Evolutionary conservation across 176 grass and related monocot genomes (phyloP).

Genomic region (Oryza meridionalis): DNA sequence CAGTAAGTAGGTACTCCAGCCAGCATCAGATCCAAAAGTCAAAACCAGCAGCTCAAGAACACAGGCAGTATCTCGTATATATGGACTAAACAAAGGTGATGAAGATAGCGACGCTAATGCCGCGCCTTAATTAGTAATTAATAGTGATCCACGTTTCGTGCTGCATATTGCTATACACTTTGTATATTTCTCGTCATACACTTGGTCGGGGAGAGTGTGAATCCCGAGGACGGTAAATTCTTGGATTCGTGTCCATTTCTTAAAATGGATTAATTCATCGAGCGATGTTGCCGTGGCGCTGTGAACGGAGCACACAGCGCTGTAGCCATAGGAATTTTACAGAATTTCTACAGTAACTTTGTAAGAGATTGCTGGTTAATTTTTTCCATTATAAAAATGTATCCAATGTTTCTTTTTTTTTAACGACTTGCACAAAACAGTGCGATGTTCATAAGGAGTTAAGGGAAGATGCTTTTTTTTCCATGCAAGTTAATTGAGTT

Average conservation of each 20-base stretch:
- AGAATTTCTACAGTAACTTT: background rate
- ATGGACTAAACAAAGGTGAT: constrained; percentile 45
- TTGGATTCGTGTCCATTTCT: constrained; percentile 23
- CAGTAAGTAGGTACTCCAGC: background rate
- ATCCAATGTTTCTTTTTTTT: too few species aligned
- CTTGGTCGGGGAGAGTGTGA: constrained; percentile 33
- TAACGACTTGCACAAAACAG: too few species aligned
- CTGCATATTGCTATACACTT: constrained; percentile 42
- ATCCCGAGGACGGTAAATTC: constrained; percentile 41
- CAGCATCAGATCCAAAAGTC: constrained; percentile 40
- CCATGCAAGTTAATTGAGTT: too few species aligned
- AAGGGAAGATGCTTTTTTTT: background rate
- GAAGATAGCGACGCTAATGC: constrained; percentile 22
- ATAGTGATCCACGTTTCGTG: constrained; percentile 58
- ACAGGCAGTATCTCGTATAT: constrained; percentile 6
- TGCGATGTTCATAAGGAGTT: too few species aligned
- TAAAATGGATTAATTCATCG: background rate
- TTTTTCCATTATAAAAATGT: too few species aligned
- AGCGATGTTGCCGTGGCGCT: background rate
- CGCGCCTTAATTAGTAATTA: constrained; percentile 53
- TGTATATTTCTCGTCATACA: constrained; percentile 20
- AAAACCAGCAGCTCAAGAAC: constrained; percentile 46
- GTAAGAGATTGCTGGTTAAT: too few species aligned
- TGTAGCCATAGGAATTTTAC: background rate
- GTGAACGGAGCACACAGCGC: background rate